These are phyloP conservation scores for Brassica cretica DNA, from an alignment of 345 rosid genomes.

Conservation along the genomic window DNA sequence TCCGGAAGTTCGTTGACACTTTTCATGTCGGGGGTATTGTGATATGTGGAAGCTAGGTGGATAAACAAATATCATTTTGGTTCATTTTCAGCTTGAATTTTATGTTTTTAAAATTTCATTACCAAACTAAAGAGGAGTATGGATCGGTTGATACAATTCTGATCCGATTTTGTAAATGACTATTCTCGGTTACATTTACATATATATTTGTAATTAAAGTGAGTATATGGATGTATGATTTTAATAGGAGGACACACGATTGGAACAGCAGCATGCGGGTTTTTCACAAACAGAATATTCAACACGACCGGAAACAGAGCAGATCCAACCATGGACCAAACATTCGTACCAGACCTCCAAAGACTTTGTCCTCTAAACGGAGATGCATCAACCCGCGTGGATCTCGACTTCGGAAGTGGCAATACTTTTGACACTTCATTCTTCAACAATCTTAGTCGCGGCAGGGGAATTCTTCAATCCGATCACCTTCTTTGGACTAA, in stretches of 20 bases:
- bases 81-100: too few species aligned
- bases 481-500: constrained; percentile 49
- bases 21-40: too few species aligned
- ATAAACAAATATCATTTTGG: too few species aligned
- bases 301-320: constrained; percentile 34
- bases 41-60: too few species aligned
- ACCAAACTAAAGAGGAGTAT: too few species aligned
- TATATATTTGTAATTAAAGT: constrained; percentile 1
- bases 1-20: too few species aligned
- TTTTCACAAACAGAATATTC: constrained; percentile 47
- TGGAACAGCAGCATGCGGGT: constrained; percentile 52
- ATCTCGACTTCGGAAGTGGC: constrained; percentile 50
- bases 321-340: constrained; percentile 44
- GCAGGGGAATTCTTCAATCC: constrained; percentile 48
- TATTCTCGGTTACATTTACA: not conserved
- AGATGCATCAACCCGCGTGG: constrained; percentile 40
- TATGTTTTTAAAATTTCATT: too few species aligned
- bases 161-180: too few species aligned
- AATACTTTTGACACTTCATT: constrained; percentile 49
- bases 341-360: constrained; percentile 44
- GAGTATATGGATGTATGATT: not conserved
- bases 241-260: constrained; percentile 58
- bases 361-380: constrained; percentile 50
- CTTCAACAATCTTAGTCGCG: constrained; percentile 47
- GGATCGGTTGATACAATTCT: too few species aligned